Percentiles rank a stretch among this genome's conserved stretches.
Conservation (phyloP, 345 rosid genomes). For the Gossypioides kirkii region DNA sequence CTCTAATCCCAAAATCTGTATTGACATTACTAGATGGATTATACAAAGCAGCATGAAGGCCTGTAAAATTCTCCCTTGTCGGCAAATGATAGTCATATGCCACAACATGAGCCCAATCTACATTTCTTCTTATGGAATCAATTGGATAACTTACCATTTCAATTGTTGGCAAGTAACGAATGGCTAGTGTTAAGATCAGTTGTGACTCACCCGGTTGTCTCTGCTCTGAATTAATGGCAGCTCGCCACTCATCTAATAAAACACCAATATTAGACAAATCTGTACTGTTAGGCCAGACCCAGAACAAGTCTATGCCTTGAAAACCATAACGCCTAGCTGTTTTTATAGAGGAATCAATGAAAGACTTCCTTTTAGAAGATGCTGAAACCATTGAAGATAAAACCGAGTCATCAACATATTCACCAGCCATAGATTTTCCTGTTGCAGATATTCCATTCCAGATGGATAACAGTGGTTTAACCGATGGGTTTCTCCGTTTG, state of each 20-base stretch:
- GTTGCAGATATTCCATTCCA: conserved; percentile 22
- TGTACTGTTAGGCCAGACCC: conserved; percentile 17
- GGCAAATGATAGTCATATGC: conserved; percentile 13
- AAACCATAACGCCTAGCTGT: conserved; percentile 30
- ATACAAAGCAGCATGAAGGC: conserved; percentile 21
- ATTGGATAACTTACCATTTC: conserved; percentile 13
- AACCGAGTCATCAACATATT: background rate
- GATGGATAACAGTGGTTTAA: conserved; percentile 27
- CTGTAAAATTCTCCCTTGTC: background rate
- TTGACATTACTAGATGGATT: background rate
- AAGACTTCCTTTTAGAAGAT: conserved; percentile 18
- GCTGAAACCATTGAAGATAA: conserved; percentile 16
- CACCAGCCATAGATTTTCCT: background rate
- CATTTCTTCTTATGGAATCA: conserved; percentile 11
- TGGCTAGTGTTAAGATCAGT: conserved; percentile 19
- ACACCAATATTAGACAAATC: conserved; percentile 15
- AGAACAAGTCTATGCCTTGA: conserved; percentile 23
- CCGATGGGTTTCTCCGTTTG: conserved; percentile 24
- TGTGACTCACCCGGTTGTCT: conserved; percentile 7
- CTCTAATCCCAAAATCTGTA: conserved; percentile 17
- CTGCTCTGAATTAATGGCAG: conserved; percentile 14
- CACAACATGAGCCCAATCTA: conserved; percentile 21
- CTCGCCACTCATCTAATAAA: conserved; percentile 26
- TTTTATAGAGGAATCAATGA: conserved; percentile 25
- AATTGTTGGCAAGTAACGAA: background rate